phyloP scores from a whole-genome alignment of 2,329 filamentous ascomycete species.

The Diplocarpon mali region DNA sequence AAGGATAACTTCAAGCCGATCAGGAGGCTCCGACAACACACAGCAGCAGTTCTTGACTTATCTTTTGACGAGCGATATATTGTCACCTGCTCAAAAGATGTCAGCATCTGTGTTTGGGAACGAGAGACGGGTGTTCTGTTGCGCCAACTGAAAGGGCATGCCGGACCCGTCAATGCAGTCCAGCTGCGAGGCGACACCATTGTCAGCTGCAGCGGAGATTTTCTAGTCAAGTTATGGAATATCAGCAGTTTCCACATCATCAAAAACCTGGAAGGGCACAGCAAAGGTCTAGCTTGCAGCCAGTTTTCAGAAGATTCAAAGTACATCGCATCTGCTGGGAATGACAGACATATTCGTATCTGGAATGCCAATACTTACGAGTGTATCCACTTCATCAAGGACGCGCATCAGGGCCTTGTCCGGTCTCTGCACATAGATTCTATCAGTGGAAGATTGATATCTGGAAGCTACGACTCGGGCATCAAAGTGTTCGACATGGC shows the following conservation, averaged over 20 bases:
- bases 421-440: slow-evolving; percentile 86
- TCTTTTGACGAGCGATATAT: slow-evolving; percentile 89
- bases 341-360: slow-evolving; percentile 90
- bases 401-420: slow-evolving; percentile 76
- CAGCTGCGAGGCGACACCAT: slow-evolving; percentile 89
- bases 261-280: slow-evolving; percentile 82
- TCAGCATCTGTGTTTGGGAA: slow-evolving; percentile 90
- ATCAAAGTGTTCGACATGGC: slow-evolving; percentile 91
- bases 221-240: slow-evolving; percentile 90
- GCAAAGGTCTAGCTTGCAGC: slow-evolving; percentile 87
- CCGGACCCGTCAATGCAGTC: slow-evolving; percentile 90
- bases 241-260: slow-evolving; percentile 79
- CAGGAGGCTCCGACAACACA: slow-evolving; percentile 65
- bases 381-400: slow-evolving; percentile 61
- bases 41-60: slow-evolving; percentile 83
- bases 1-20: slow-evolving; percentile 69
- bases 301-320: slow-evolving; percentile 95
- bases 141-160: slow-evolving; percentile 73
- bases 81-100: slow-evolving; percentile 94
- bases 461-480: slow-evolving; percentile 87
- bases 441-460: slow-evolving; percentile 74
- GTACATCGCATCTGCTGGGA: slow-evolving; percentile 86
- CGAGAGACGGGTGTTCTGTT: slow-evolving; percentile 65
- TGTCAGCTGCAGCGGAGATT: slow-evolving; percentile 89
- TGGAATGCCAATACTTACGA: slow-evolving; percentile 90